phyloP scores from a whole-genome alignment of 2,329 filamentous ascomycete genomes.

The Zalaria obscura region DNA sequence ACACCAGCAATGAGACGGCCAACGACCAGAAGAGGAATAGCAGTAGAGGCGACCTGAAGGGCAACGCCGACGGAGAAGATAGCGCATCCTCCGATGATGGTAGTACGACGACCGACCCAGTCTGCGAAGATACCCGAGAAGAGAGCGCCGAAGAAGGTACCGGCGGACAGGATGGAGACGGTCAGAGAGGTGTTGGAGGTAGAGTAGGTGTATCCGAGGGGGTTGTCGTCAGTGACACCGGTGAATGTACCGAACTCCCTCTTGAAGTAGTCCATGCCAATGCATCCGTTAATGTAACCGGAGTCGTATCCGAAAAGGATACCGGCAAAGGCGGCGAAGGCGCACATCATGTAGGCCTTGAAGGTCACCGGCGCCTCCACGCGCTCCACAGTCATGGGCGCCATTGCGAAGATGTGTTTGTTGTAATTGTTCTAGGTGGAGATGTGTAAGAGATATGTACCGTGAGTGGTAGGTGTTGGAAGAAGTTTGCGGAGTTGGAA shows the following conservation, averaged over 20 bases:
- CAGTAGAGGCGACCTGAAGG: conserved; percentile 46
- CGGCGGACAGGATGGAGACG: conserved; percentile 62
- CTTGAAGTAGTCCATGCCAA: conserved; percentile 36
- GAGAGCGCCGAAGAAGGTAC: conserved; percentile 64
- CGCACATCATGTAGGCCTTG: conserved; percentile 44
- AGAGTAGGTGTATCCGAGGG: conserved; percentile 12
- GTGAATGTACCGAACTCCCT: conserved; percentile 14
- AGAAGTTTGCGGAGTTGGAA: not conserved
- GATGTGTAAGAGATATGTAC: conserved; percentile 1
- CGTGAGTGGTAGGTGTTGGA: not conserved
- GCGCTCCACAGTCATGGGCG: conserved; percentile 9
- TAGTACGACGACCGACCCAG: conserved; percentile 48
- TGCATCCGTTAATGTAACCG: conserved; percentile 39
- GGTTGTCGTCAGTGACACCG: conserved; percentile 5
- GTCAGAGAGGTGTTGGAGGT: conserved; percentile 40
- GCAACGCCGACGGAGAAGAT: conserved; percentile 45
- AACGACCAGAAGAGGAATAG: conserved; percentile 50
- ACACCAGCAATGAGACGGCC: conserved; percentile 63
- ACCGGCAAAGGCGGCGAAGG: conserved; percentile 46
- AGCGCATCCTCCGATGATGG: conserved; percentile 45
- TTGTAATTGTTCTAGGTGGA: not conserved
- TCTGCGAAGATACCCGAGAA: conserved; percentile 44
- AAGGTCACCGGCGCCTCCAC: conserved; percentile 21
- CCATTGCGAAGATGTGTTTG: conserved; percentile 4
- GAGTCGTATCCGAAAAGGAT: conserved; percentile 48